Evolutionary conservation across 78 protist genomes (phyloP).

Genomic region (Acrasis kona): DNA sequence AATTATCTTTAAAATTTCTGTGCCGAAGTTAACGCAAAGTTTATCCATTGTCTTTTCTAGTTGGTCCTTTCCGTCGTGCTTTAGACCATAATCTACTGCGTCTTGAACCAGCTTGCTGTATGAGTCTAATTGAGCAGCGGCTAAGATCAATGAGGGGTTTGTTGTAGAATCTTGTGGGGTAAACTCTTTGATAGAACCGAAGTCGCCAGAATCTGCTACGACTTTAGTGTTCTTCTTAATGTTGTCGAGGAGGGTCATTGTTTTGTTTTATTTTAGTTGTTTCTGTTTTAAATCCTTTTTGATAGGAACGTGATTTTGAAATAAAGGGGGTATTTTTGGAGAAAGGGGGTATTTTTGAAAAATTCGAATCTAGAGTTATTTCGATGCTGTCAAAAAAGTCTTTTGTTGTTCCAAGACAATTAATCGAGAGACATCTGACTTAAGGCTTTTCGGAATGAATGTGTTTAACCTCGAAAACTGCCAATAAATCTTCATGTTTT

Average conservation of each 20-base stretch:
- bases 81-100: conserved; percentile 57
- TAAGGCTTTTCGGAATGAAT: no score
- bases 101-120: conserved; percentile 64
- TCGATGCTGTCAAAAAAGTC: no score
- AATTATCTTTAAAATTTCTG: conserved; percentile 86
- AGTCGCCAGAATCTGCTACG: conserved; percentile 87
- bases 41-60: conserved; percentile 48
- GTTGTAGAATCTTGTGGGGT: conserved; percentile 90
- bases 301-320: no score
- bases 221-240: background rate
- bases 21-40: conserved; percentile 77
- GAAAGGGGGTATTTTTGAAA: no score
- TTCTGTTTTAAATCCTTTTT: no score
- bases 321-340: no score
- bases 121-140: conserved; percentile 57
- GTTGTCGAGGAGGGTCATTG: background rate
- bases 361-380: no score
- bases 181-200: conserved; percentile 56
- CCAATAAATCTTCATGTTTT: no score
- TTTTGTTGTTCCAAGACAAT: no score
- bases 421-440: no score
- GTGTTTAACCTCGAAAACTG: no score
- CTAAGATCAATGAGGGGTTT: conserved; percentile 85
- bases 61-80: conserved; percentile 17
- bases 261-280: no score